Evolutionary conservation across 176 grass and related monocot species (phyloP).

Genomic region (Secale cereale): DNA sequence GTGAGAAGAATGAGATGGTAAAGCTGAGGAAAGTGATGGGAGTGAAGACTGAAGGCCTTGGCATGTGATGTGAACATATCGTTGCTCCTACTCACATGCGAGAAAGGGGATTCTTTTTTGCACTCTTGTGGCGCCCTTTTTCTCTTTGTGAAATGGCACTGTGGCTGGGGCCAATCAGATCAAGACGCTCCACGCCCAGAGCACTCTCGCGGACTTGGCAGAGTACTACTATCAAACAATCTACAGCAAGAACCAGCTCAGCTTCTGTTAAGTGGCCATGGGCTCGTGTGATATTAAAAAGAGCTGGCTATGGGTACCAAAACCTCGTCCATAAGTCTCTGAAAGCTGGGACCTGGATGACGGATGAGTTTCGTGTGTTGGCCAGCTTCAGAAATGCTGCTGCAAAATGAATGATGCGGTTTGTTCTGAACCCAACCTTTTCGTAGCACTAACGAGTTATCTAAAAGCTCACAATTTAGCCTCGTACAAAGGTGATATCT

Average conservation of each 20-base stretch:
- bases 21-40: conserved; percentile 18
- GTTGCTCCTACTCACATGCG: conserved; percentile 35
- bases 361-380: too few relatives aligned
- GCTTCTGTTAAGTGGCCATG: conserved; percentile 15
- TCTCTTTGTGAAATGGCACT: neutral
- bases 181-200: neutral
- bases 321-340: neutral
- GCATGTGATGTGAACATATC: conserved; percentile 30
- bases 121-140: conserved; percentile 10
- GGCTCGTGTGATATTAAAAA: neutral
- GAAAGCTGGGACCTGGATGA: neutral
- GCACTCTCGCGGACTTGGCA: conserved; percentile 14
- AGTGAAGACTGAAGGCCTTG: neutral
- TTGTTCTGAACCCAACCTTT: neutral
- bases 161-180: conserved; percentile 2
- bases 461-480: neutral
- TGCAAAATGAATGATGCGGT: neutral
- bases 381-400: neutral
- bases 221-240: conserved; percentile 50
- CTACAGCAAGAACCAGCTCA: conserved; percentile 71
- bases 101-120: conserved; percentile 32
- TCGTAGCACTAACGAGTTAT: neutral
- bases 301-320: neutral
- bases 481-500: neutral
- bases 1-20: neutral